phyloP scores from a whole-genome alignment of 2,329 filamentous ascomycete genomes.

The Emmonsiellopsis sp. region DNA sequence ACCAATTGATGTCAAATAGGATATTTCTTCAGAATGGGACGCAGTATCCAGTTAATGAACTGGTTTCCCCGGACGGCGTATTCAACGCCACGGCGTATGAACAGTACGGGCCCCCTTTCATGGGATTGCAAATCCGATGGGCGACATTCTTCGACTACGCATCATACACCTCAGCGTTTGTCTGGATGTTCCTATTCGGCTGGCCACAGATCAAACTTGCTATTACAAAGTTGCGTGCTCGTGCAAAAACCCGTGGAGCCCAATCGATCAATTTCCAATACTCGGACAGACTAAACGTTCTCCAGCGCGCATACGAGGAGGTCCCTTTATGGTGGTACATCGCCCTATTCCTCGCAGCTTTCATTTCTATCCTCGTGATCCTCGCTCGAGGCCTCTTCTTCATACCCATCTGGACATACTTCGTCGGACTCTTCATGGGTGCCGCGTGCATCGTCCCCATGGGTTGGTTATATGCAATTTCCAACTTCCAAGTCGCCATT shows the following conservation, averaged over 20 bases:
- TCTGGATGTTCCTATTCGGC: constrained; percentile 51
- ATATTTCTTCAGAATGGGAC: constrained; percentile 43
- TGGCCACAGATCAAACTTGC: constrained; percentile 35
- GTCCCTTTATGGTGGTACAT: constrained; percentile 52
- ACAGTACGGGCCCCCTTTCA: constrained; percentile 46
- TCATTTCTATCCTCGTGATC: constrained; percentile 43
- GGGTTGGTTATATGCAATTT: constrained; percentile 51
- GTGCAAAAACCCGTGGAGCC: constrained; percentile 2
- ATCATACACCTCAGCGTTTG: constrained; percentile 47
- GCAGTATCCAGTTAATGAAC: constrained; percentile 33
- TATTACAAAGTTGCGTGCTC: constrained; percentile 19
- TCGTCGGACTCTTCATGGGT: constrained; percentile 47
- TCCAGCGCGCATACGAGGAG: constrained; percentile 49
- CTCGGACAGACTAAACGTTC: constrained; percentile 48
- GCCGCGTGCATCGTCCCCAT: constrained; percentile 48
- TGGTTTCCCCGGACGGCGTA: constrained; percentile 34
- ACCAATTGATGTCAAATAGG: constrained; percentile 50
- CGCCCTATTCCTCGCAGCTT: constrained; percentile 40
- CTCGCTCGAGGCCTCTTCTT: constrained; percentile 44
- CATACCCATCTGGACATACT: constrained; percentile 52
- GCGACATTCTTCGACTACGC: constrained; percentile 53
- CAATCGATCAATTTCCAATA: constrained; percentile 45
- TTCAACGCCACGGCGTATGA: constrained; percentile 41
- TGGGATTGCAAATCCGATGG: constrained; percentile 50
- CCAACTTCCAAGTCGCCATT: constrained; percentile 45